These are phyloP conservation scores for Lipomyces orientalis DNA, from an alignment of 805 yeast species.

Conservation along the genomic window DNA sequence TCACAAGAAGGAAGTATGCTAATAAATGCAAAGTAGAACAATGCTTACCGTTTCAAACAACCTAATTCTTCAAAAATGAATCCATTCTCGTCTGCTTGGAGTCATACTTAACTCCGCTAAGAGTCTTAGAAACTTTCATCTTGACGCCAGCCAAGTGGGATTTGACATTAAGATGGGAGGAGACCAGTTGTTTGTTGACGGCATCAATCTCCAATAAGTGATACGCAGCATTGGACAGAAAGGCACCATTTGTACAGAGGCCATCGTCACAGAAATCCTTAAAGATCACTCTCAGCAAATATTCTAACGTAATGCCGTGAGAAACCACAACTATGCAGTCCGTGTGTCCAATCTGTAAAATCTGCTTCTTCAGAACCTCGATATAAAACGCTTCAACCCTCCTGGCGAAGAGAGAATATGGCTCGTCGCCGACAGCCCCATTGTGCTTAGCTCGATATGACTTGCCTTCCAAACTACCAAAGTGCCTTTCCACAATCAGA, in stretches of 20 bases:
- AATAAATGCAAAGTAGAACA: background rate
- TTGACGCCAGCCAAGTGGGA: constrained; percentile 12
- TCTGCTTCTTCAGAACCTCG: constrained; percentile 1
- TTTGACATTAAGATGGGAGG: constrained; percentile 6
- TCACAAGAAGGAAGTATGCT: background rate
- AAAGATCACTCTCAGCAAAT: constrained; percentile 15
- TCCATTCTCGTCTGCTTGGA: constrained; percentile 23
- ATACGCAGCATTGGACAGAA: constrained; percentile 25
- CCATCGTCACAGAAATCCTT: constrained; percentile 1
- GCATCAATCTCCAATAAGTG: constrained; percentile 23
- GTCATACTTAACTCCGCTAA: constrained; percentile 17
- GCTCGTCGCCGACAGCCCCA: constrained; percentile 14
- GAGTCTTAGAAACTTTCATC: background rate
- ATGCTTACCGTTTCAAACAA: constrained; percentile 13
- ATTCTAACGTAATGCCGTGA: constrained; percentile 21
- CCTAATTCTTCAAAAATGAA: constrained; percentile 14
- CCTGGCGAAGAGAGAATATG: background rate
- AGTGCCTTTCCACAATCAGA: constrained; percentile 21
- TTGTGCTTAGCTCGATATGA: constrained; percentile 6
- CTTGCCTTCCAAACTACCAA: constrained; percentile 28
- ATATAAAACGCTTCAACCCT: constrained; percentile 19
- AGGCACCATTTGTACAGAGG: background rate
- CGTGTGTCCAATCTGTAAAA: background rate
- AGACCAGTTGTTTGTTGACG: background rate
- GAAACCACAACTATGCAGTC: constrained; percentile 30